Evolutionary conservation across 139 green algal genomes (phyloP).

Genomic region (Chlamydomonas asymmetrica): DNA sequence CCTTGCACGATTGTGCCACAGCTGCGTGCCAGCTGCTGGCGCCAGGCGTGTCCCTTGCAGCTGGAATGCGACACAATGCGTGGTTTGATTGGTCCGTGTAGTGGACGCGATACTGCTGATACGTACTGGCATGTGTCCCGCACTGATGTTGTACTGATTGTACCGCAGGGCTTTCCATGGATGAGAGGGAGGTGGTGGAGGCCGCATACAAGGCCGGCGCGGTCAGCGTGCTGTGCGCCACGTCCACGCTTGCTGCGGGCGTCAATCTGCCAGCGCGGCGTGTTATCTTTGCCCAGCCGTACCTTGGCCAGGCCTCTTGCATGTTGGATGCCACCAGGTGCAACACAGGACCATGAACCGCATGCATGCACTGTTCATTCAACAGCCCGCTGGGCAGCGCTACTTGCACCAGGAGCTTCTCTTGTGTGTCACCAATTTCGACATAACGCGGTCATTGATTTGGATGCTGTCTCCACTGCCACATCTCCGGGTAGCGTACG

Average conservation of each 20-base stretch:
- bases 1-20: too few species aligned
- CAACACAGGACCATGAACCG: slow-evolving; percentile 1
- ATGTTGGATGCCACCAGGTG: slow-evolving; percentile 55
- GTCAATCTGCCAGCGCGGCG: slow-evolving; percentile 88
- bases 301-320: slow-evolving; percentile 43
- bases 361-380: background rate
- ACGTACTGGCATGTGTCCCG: too few species aligned
- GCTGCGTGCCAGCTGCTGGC: too few species aligned
- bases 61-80: too few species aligned
- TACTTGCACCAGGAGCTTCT: too few species aligned
- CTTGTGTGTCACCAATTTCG: too few species aligned
- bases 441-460: too few species aligned
- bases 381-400: background rate
- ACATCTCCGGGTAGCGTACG: too few species aligned
- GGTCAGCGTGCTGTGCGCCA: slow-evolving; percentile 88
- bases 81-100: too few species aligned
- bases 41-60: too few species aligned
- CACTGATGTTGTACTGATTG: background rate
- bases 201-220: slow-evolving; percentile 68
- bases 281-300: slow-evolving; percentile 81
- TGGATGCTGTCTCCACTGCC: too few species aligned
- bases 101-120: too few species aligned
- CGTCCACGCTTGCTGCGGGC: slow-evolving; percentile 90
- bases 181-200: slow-evolving; percentile 82
- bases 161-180: slow-evolving; percentile 52